These are phyloP conservation scores for Lonicera japonica DNA, from an alignment of 129 eudicot genomes.

Conservation along the genomic window DNA sequence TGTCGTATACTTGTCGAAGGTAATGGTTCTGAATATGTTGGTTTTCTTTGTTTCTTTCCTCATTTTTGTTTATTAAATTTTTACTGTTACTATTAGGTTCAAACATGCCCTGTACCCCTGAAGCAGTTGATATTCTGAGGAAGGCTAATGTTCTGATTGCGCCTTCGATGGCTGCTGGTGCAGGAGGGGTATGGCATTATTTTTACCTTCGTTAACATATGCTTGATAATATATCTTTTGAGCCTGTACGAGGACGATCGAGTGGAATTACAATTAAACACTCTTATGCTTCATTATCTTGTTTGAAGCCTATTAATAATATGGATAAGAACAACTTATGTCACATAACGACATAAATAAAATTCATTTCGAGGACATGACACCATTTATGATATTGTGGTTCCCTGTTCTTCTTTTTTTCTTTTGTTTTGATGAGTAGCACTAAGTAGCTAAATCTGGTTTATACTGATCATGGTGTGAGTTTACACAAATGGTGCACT, in stretches of 20 bases:
- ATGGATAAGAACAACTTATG: too few relatives aligned
- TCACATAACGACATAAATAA: too few relatives aligned
- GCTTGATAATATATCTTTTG: too few relatives aligned
- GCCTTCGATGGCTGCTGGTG: constrained; percentile 98
- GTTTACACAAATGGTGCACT: too few relatives aligned
- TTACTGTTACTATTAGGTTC: constrained; percentile 47
- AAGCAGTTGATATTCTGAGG: constrained; percentile 89
- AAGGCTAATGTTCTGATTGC: constrained; percentile 94
- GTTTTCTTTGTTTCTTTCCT: background rate
- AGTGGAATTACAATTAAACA: too few relatives aligned
- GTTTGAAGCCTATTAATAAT: too few relatives aligned
- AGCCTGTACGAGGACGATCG: too few relatives aligned
- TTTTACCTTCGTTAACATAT: constrained; percentile 1
- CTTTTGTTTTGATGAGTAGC: background rate
- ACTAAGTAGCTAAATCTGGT: background rate
- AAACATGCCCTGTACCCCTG: constrained; percentile 95
- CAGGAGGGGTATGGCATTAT: constrained; percentile 84
- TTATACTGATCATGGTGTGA: background rate
- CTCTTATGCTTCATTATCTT: too few relatives aligned
- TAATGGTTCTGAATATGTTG: constrained; percentile 11
- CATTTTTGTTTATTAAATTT: background rate
- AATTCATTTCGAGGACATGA: too few relatives aligned
- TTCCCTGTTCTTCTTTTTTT: background rate
- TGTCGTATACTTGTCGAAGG: constrained; percentile 97
- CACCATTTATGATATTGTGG: background rate